Evolutionary conservation across 139 green algal genomes (phyloP).

Genomic region (Picochlorum sp.): DNA sequence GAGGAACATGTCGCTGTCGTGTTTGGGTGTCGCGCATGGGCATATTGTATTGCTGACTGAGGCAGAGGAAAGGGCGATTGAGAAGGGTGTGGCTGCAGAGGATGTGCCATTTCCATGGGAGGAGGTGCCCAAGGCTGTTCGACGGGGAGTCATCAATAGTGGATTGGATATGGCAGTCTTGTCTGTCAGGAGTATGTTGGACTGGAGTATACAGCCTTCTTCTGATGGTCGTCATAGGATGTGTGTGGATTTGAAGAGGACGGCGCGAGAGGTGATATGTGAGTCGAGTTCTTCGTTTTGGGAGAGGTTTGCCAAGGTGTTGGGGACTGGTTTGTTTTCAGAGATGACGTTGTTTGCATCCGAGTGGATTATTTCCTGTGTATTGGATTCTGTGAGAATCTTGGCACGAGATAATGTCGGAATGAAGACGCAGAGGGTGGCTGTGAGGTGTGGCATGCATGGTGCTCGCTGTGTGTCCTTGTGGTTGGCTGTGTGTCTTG

Average conservation of each 20-base stretch:
- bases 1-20: background rate
- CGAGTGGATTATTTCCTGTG: conserved; percentile 7
- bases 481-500: conserved; percentile 2
- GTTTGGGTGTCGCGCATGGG: background rate
- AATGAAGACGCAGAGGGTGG: background rate
- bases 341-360: conserved; percentile 15
- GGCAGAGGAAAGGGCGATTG: conserved; percentile 9
- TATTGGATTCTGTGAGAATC: background rate
- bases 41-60: background rate
- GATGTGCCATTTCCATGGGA: conserved; percentile 5
- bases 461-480: conserved; percentile 1
- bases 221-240: too few relatives aligned
- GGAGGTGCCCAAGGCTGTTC: conserved; percentile 6
- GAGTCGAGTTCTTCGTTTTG: background rate
- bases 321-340: conserved; percentile 11
- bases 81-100: conserved; percentile 13
- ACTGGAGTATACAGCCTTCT: background rate
- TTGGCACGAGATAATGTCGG: background rate
- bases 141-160: conserved; percentile 12
- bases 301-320: conserved; percentile 2
- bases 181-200: conserved; percentile 5
- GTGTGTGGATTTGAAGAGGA: too few relatives aligned
- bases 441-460: conserved; percentile 18
- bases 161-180: conserved; percentile 13
- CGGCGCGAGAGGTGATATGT: too few relatives aligned